Evolutionary conservation across 129 eudicot species (phyloP), one percentile per base, ranked within the genome.

Genomic region (Arctium lappa): DNA sequence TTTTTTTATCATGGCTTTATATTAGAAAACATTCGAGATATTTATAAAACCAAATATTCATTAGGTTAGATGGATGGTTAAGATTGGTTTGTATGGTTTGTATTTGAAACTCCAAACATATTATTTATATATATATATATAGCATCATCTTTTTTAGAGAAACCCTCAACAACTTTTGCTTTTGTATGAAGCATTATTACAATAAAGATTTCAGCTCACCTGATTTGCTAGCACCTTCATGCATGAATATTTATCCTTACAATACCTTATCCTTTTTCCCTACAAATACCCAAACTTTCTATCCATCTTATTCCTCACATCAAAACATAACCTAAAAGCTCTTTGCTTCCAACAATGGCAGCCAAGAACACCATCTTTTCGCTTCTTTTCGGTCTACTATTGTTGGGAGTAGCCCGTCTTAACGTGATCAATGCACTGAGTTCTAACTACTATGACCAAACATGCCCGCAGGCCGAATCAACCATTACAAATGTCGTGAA

Each of bases 391-490:
- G 1, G 71, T 50, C 15, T 79, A 8, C 4, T 77, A 68, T 60
- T 86, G 22, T 48, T 89, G 73, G 71, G 79, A 31, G 16, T 81
- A 6, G 38, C 80, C 77, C 36, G 16, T 30, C 75, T 77, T 65
- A 50, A 71, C 39, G n/a, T 32, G 7, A 73, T 76, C 46, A 69
- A 77, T 72, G 89, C 98, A 37, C 62, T 89, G 29, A 90, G 88
- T 78, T 7, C 81, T 48, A 84, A 91, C 46, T 90, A 93, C 88
- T 93, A 93, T 6, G 88, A 89, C 69, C 88, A 87, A 44, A 93
- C 91, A 33, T 93, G 97, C 76, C 98, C 92, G 13, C 78, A 78
- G 3, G 89, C 72, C 5, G 92, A 93, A 83, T 80, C 88, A 38
- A 69, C 76, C 10, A 79, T 93, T 36, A 85, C 89, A 5, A 80